Base-by-base conservation (phyloP, 139 green algal genomes). In the Raphidocelis subcapitata region DNA sequence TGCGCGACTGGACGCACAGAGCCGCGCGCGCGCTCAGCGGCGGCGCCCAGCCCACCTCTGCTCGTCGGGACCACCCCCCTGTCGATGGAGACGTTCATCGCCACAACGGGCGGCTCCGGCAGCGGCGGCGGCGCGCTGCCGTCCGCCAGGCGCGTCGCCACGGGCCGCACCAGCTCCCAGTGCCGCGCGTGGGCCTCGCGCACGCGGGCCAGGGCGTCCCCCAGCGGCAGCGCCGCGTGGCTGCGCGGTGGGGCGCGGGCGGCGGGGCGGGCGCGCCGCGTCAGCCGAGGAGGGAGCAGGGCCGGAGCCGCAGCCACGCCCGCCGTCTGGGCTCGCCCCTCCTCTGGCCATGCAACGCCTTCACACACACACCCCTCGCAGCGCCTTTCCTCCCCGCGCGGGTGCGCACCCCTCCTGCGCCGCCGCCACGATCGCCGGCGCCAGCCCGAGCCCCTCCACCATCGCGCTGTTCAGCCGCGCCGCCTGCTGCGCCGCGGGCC, bases 151-250 rank as follows among this genome's bases (percentile, higher is more conserved):
- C 8, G 8, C 41, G 41, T 49, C 41, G 41, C 41, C 41, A 49
- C 41, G 12, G 76, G 76, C 54, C 61, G 69, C 23, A 82, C 67
- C 46, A 82, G 63, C 31, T 37, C 33, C 52, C 68, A 74, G 76
- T 77, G 70, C 5, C 52, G 28, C 15, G 64, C 44, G 46, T 82
- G 76, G 8, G 76, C 63, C 23, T 44, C 55, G 0, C 69, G 69
- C 33, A 82, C 54, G 23, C 2, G 12, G 46, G 52, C 18, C 21
- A 72, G 32, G 54, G 70, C 62, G n/a, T 68, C 24, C 0, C n/a
- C 5, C n/a, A 77, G 47, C 1, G 69, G 16, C 55, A 77, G n/a
- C 21, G 3, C 32, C 3, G 23, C 55, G 55, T 82, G 64, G 36
- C 73, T 79, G 73, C 31, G 20, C 14, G 26, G 32, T 1, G 62